phyloP scores from a whole-genome alignment of 495 filamentous ascomycete genomes.

The Annulohypoxylon moriforme region DNA sequence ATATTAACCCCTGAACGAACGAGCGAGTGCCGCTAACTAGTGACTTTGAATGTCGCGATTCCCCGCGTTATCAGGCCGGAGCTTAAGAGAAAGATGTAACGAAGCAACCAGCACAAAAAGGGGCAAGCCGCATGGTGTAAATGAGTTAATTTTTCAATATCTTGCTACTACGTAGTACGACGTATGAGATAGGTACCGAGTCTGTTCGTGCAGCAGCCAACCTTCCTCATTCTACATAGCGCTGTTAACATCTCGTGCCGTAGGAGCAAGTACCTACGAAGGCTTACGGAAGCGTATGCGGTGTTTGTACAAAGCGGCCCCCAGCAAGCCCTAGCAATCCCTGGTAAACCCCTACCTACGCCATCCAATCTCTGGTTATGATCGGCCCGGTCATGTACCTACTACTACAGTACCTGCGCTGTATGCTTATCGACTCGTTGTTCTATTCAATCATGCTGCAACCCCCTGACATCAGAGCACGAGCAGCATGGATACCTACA shows the following conservation, averaged over 20 bases:
- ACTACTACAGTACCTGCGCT: too few relatives aligned
- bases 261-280: constrained; percentile 25
- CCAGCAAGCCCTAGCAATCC: not conserved
- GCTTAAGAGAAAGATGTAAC: constrained; percentile 23
- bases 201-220: constrained; percentile 9
- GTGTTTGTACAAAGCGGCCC: not conserved
- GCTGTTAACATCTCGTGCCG: constrained; percentile 15
- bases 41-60: not conserved
- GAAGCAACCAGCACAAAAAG: constrained; percentile 2
- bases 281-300: not conserved
- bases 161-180: constrained; percentile 27
- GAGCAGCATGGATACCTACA: constrained; percentile 9
- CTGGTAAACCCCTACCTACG: not conserved
- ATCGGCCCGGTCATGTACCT: constrained; percentile 23
- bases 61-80: not conserved
- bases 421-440: constrained; percentile 13
- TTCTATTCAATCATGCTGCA: not conserved
- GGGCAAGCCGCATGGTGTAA: constrained; percentile 17
- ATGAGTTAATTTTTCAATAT: constrained; percentile 2
- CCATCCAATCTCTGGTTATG: constrained; percentile 23
- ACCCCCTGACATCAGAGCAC: not conserved
- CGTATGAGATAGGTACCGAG: too few relatives aligned
- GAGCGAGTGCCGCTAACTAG: not conserved
- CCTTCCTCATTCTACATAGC: constrained; percentile 33
- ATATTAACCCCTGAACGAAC: constrained; percentile 5